A percentile compares a stretch with the other conserved stretches of the same genome.
Conservation (phyloP, 148 eudicot genomes). For the Fagopyrum esculentum region DNA sequence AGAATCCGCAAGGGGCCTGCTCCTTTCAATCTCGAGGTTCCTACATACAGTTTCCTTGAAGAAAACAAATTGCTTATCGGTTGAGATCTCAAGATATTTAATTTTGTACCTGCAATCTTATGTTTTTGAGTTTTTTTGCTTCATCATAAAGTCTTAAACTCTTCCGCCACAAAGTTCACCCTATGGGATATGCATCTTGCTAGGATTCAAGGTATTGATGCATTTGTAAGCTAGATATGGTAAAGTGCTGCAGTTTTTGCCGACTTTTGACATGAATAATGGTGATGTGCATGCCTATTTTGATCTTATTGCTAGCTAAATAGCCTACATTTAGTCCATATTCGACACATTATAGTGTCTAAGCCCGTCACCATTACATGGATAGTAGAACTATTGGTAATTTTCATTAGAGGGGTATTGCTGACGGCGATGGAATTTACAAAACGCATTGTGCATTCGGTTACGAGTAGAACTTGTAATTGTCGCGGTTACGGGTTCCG, state of each 20-base stretch:
- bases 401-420: too few species aligned
- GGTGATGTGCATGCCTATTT: not conserved
- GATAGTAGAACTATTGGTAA: too few species aligned
- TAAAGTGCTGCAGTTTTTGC: not conserved
- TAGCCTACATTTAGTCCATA: too few species aligned
- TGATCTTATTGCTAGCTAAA: not conserved
- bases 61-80: slow-evolving; percentile 62
- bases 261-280: not conserved
- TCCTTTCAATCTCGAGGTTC: slow-evolving; percentile 67
- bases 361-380: too few species aligned
- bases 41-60: slow-evolving; percentile 62
- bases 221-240: not conserved
- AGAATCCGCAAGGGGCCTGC: slow-evolving; percentile 74
- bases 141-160: not conserved
- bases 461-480: too few species aligned
- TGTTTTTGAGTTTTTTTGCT: not conserved
- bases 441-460: too few species aligned
- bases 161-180: not conserved
- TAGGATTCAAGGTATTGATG: not conserved
- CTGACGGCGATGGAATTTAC: too few species aligned
- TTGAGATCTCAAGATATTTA: slow-evolving; percentile 17
- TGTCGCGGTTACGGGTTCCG: too few species aligned
- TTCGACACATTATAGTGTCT: too few species aligned
- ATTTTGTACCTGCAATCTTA: not conserved
- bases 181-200: not conserved